phyloP scores from a whole-genome alignment of 73 alveolate species.

The Paramecium octaurelia region DNA sequence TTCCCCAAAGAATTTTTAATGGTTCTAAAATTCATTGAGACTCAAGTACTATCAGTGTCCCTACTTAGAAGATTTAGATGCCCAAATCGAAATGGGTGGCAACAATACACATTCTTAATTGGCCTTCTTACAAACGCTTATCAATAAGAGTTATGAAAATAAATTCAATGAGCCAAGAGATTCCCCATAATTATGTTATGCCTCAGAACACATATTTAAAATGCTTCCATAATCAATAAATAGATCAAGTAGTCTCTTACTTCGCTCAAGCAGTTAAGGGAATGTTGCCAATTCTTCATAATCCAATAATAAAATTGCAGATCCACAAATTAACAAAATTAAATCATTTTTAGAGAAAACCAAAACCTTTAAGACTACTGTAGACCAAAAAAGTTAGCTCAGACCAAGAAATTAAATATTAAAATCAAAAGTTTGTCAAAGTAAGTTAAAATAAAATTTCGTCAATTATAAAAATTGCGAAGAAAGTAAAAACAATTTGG shows the following conservation, averaged over 20 bases:
- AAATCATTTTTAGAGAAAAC: neutral
- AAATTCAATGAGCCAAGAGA: neutral
- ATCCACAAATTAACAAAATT: neutral
- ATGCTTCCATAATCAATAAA: neutral
- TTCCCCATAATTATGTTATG: neutral
- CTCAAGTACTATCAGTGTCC: neutral
- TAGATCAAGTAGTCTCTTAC: neutral
- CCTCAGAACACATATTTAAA: neutral
- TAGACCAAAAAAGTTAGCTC: neutral
- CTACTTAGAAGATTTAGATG: constrained; percentile 24
- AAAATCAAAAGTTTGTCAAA: neutral
- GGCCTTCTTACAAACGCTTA: neutral
- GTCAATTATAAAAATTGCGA: too few species aligned
- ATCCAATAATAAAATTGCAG: neutral
- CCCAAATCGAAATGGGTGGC: neutral
- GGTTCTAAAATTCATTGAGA: constrained; percentile 1
- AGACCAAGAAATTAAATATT: neutral
- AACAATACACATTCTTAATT: neutral
- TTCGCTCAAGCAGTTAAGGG: neutral
- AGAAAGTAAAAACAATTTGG: too few species aligned
- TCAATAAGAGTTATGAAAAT: neutral
- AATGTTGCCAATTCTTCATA: neutral
- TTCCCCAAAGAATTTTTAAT: neutral
- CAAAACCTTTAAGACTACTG: neutral
- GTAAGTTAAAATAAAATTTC: neutral